Evolutionary conservation across 441 rosid species (phyloP).

Genomic region (Bruguiera hainesii): DNA sequence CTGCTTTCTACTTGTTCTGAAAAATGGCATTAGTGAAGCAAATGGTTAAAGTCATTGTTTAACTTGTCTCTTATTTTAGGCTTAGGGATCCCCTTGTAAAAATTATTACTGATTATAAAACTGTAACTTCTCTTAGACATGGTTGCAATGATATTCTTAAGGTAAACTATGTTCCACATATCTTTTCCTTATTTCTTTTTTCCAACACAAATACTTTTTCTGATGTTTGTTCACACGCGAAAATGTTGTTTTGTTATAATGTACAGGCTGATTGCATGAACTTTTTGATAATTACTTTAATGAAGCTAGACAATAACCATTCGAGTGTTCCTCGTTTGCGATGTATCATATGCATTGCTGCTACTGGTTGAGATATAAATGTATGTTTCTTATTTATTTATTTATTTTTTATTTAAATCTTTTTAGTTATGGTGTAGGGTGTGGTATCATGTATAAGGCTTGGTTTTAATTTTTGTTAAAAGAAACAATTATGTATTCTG

Average conservation of each 20-base stretch:
- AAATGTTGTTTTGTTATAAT: constrained; percentile 14
- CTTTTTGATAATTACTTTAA: constrained; percentile 81
- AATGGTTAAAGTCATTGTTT: neutral
- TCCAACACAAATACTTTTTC: neutral
- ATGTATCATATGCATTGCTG: constrained; percentile 94
- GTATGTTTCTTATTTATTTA: neutral
- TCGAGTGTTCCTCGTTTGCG: constrained; percentile 55
- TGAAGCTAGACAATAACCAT: constrained; percentile 58
- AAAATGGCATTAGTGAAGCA: neutral
- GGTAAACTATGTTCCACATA: constrained; percentile 35
- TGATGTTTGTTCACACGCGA: constrained; percentile 13
- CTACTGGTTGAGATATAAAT: constrained; percentile 48
- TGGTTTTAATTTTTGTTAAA: neutral
- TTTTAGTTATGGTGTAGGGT: constrained; percentile 10
- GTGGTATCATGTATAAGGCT: constrained; percentile 4
- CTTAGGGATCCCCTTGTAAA: constrained; percentile 93
- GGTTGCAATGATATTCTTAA: constrained; percentile 97
- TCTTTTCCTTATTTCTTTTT: constrained; percentile 8
- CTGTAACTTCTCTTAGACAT: constrained; percentile 96
- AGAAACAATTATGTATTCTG: no score
- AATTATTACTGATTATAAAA: constrained; percentile 93
- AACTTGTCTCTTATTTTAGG: constrained; percentile 35
- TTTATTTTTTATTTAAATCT: neutral
- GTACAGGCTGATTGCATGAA: constrained; percentile 87
- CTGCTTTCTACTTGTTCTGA: no score